Percentiles rank a stretch among this genome's conserved stretches.
These are phyloP conservation scores for Metschnikowia cubensis DNA, from an alignment of 805 yeast genomes.

Conservation along the genomic window DNA sequence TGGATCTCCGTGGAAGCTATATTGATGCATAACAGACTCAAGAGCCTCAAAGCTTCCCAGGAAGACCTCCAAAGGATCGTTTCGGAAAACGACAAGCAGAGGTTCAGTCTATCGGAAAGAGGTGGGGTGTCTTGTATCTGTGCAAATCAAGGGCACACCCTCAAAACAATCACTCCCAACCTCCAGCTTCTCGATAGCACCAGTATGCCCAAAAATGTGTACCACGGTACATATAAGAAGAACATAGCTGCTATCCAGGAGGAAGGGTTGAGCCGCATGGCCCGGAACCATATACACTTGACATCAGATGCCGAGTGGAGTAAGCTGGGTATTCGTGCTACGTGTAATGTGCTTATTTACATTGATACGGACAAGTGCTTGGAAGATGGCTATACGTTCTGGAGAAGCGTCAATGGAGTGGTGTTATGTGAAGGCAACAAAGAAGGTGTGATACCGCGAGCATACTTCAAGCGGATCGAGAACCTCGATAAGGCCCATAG, in stretches of 20 bases:
- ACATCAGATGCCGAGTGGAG: constrained; percentile 51
- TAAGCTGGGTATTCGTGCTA: constrained; percentile 71
- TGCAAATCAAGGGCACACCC: constrained; percentile 92
- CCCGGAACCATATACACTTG: constrained; percentile 81
- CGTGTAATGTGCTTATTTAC: constrained; percentile 56
- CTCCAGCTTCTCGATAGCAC: constrained; percentile 35
- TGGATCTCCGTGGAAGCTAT: constrained; percentile 54
- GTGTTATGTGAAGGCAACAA: constrained; percentile 60
- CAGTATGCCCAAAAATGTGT: constrained; percentile 49
- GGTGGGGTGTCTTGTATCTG: constrained; percentile 45
- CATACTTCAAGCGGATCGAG: constrained; percentile 36
- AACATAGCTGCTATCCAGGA: constrained; percentile 47
- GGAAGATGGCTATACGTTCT: constrained; percentile 45
- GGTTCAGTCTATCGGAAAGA: constrained; percentile 51
- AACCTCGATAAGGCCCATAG: constrained; percentile 5
- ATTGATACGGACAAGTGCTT: constrained; percentile 52
- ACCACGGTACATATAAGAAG: constrained; percentile 73
- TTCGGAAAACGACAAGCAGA: constrained; percentile 58
- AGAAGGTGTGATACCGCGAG: constrained; percentile 46
- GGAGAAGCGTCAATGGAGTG: constrained; percentile 69
- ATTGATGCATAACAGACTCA: constrained; percentile 54
- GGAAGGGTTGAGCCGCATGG: constrained; percentile 65
- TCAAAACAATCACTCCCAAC: constrained; percentile 44
- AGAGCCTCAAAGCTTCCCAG: constrained; percentile 48
- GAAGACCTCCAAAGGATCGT: constrained; percentile 64